Base-by-base conservation (phyloP, 2,329 filamentous ascomycete species). In the Arthrobotrys sinensis region DNA sequence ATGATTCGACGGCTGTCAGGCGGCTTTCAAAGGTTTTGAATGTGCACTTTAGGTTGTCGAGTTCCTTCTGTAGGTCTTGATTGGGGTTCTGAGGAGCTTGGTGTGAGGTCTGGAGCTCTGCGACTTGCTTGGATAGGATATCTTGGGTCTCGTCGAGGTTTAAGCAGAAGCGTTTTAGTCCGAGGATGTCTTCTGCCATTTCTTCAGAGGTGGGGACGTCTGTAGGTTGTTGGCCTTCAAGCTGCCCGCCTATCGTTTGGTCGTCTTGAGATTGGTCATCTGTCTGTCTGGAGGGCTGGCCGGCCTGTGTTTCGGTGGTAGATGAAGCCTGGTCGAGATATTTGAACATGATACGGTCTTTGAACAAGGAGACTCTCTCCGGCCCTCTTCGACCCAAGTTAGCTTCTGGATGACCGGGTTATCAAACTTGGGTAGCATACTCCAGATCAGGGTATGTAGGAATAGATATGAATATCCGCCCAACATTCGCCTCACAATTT, bases 151-250 rank as follows among this genome's bases (percentile, higher is more conserved):
- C 73, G 34, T 53, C 64, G 40, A 77, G 60, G 14, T 50, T 60
- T 32, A 77, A 60, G 24, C 73, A 77, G 55, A 77, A 77, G 5
- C 52, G 57, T 62, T 77, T 77, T 14, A 77, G 7, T 21, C 24
- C 14, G 12, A 63, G 64, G 19, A 77, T 71, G 38, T 77, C 73
- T 28, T 77, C 32, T n/a, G 67, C 36, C 3, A 77, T 40, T 11
- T 67, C 60, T 10, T 55, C 16, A 19, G 28, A 48, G 21, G 12
- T 46, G 32, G 45, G 36, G 19, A 8, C 38, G 19, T n/a, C 7
- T 14, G 40, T 19, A 48, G 46, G 10, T 46, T 53, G 4, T 32
- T 36, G 2, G 2, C 36, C 32, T 34, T 34, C 40, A 8, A 21
- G 10, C 4, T 38, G 24, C 12, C 21, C 16, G 3, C 11, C 12